Percentiles rank a stretch among this genome's conserved stretches.
Conservation (phyloP, 1,284 basidiomycete genomes). For the Ustilago esculenta region DNA sequence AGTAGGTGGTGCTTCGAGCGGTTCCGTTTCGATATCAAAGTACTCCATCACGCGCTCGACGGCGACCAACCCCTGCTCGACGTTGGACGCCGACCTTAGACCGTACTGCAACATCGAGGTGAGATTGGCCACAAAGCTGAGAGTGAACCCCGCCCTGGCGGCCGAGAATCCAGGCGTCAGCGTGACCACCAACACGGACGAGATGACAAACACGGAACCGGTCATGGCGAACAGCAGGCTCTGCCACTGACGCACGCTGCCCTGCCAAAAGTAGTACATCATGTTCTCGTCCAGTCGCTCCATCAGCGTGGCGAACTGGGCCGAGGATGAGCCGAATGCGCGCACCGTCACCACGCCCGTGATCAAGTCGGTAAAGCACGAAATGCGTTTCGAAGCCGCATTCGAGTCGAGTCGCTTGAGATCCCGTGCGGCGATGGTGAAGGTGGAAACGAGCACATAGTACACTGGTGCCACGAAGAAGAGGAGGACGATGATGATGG, state of each 20-base stretch:
- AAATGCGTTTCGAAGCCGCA: constrained; percentile 76
- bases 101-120: constrained; percentile 52
- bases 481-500: constrained; percentile 74
- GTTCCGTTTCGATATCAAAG: constrained; percentile 42
- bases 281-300: constrained; percentile 83
- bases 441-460: constrained; percentile 71
- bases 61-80: constrained; percentile 66
- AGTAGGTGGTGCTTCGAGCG: constrained; percentile 47
- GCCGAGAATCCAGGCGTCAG: constrained; percentile 26
- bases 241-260: constrained; percentile 84
- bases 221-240: constrained; percentile 73
- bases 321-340: constrained; percentile 72
- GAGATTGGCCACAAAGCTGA: constrained; percentile 56
- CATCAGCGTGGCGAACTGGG: constrained; percentile 72
- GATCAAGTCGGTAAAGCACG: constrained; percentile 86
- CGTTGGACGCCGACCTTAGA: constrained; percentile 64
- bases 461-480: constrained; percentile 65
- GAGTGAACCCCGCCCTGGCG: constrained; percentile 52
- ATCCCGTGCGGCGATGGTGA: constrained; percentile 87
- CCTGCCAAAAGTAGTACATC: constrained; percentile 84
- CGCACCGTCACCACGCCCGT: constrained; percentile 86
- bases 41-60: constrained; percentile 66
- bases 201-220: constrained; percentile 54
- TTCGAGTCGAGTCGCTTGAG: constrained; percentile 81
- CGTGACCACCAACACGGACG: constrained; percentile 53